These are phyloP conservation scores for Citrus mangshanensis DNA, from an alignment of 345 rosid genomes.

Conservation along the genomic window DNA sequence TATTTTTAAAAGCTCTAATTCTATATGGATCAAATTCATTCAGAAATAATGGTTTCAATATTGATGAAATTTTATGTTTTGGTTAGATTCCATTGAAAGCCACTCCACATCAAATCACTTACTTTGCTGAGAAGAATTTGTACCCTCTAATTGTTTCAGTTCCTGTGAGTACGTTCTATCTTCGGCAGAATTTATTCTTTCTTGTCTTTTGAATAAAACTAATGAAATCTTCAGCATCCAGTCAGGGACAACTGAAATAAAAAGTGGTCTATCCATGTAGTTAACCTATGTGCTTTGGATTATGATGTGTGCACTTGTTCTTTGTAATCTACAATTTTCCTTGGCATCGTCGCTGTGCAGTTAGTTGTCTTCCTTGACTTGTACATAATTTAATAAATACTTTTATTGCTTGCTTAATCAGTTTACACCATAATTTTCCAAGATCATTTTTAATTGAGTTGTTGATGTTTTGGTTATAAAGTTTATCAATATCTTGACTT, in stretches of 20 bases:
- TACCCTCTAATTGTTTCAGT: slow-evolving; percentile 85
- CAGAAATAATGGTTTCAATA: background rate
- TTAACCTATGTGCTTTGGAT: background rate
- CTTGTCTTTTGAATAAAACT: background rate
- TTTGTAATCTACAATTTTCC: background rate
- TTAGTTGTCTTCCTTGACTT: background rate
- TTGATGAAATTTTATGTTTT: slow-evolving; percentile 15
- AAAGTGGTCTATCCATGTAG: background rate
- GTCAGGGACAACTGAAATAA: background rate
- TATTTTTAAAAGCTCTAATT: background rate
- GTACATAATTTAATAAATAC: background rate
- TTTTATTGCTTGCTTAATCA: background rate
- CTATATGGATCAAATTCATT: background rate
- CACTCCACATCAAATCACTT: slow-evolving; percentile 98
- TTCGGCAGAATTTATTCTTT: background rate
- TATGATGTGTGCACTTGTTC: background rate
- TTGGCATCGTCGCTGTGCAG: background rate
- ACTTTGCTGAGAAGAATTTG: slow-evolving; percentile 82
- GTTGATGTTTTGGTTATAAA: background rate
- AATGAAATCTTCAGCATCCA: background rate
- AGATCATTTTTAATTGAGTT: background rate
- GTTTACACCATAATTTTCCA: background rate
- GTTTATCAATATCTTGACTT: background rate
- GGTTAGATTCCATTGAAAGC: slow-evolving; percentile 82
- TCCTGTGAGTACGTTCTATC: slow-evolving; percentile 55